A percentile compares a stretch with the other conserved stretches of the same genome.
Conservation (phyloP, 176 grass and related monocot genomes). For the Eremochloa ophiuroides region DNA sequence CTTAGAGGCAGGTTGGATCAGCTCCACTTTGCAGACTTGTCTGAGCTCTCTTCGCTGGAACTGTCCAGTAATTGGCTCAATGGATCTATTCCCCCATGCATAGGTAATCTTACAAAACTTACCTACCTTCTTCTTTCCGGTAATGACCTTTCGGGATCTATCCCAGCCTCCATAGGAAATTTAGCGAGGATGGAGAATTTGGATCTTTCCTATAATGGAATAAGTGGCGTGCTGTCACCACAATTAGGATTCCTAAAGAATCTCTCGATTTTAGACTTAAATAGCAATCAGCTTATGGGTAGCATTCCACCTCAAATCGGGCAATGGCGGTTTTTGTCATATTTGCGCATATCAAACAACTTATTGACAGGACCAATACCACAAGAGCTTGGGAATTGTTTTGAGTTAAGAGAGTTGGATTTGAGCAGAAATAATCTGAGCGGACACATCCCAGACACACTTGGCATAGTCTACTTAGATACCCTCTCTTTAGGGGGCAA, state of each 20-base stretch:
- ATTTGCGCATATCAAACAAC: neutral
- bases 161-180: too few relatives aligned
- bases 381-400: slow-evolving; percentile 4
- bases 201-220: neutral
- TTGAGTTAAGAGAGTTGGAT: too few relatives aligned
- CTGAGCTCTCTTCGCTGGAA: too few relatives aligned
- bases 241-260: neutral
- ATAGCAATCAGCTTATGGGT: neutral
- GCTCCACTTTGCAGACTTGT: too few relatives aligned
- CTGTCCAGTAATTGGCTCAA: neutral
- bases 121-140: neutral
- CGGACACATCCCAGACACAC: too few relatives aligned
- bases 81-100: neutral
- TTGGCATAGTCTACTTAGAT: too few relatives aligned
- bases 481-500: too few relatives aligned
- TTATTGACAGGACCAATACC: slow-evolving; percentile 13
- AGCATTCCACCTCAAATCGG: neutral
- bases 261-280: neutral
- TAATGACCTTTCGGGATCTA: neutral
- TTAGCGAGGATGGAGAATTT: neutral
- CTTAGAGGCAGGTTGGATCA: too few relatives aligned
- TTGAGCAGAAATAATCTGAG: too few relatives aligned
- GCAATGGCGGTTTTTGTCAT: rapidly evolving
- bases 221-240: neutral
- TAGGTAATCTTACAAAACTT: slow-evolving; percentile 2